Evolutionary conservation across 2,329 filamentous ascomycete genomes (phyloP), one percentile per base, ranked within the genome.

Genomic region (Pseudogymnoascus sp.): DNA sequence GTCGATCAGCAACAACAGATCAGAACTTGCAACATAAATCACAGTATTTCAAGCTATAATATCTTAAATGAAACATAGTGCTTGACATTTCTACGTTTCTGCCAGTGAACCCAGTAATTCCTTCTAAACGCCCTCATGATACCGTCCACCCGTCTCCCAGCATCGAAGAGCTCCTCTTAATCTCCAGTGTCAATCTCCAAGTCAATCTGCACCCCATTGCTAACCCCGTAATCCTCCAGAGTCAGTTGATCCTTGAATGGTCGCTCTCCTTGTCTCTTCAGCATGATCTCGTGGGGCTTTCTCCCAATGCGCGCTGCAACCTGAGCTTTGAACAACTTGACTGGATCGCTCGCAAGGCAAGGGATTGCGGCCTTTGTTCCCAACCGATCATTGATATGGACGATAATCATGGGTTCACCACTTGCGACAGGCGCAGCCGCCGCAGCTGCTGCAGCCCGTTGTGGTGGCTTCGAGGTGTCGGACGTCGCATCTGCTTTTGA

Each of bases 291-390:
- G 71, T 93, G 89, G 48, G 92, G 88, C 68, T 95, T 87, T 36
- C 93, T 84, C 1, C 93, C 93, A 69, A 97, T 95, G 65, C 89
- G 84, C 40, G 90, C 90, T 4, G 92, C 92, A 25, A 97, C 92
- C 80, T 95, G 88, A 55, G 92, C 87, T 77, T 97, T 97, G 78
- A 97, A 91, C 64, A 92, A 82, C 66, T 87, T 87, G 67, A 97
- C 87, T 6, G 87, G 87, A 76, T 97, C 93, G 2, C 86, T 88
- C 0, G 90, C 87, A 62, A 96, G 79, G 73, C 92, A 97, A 0
- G 93, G 93, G 66, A 97, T 94, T 60, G 90, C 88, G 13, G 92
- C 90, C 71, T 96, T 96, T n/a, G 93, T 97, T 10, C 93, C 93
- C 36, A 97, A 79, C n/a, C 93, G 84, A 75, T 97, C 93, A 73